These are phyloP conservation scores for Pulveroboletus sp. DNA, from an alignment of 768 basidiomycete genomes.

Conservation along the genomic window DNA sequence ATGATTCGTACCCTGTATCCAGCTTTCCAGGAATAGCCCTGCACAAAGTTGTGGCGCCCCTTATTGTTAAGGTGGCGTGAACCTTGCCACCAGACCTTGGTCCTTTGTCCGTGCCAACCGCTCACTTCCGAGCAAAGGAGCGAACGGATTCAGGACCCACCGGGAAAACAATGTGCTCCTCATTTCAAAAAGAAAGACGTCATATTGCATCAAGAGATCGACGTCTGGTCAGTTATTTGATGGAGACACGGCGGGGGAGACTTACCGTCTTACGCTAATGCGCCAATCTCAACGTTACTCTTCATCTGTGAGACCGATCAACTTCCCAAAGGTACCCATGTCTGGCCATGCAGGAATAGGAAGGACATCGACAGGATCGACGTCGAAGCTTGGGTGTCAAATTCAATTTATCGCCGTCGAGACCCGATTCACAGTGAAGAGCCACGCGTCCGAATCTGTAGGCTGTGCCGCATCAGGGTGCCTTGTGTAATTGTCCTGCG, in stretches of 20 bases:
- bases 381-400: constrained; percentile 16
- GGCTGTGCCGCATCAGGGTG: constrained; percentile 19
- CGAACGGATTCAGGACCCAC: no score
- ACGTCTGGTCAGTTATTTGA: constrained; percentile 10
- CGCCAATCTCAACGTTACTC: constrained; percentile 14
- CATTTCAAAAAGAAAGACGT: not conserved
- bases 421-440: constrained; percentile 9
- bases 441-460: constrained; percentile 19
- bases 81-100: constrained; percentile 16
- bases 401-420: constrained; percentile 16
- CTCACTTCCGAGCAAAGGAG: not conserved
- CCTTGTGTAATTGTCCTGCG: constrained; percentile 16
- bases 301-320: constrained; percentile 9
- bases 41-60: constrained; percentile 9
- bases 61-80: constrained; percentile 22
- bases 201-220: constrained; percentile 12
- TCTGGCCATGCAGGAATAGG: constrained; percentile 14
- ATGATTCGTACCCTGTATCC: constrained; percentile 5
- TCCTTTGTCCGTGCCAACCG: not conserved
- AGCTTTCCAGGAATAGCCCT: constrained; percentile 14
- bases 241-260: not conserved
- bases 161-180: not conserved
- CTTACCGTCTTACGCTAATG: constrained; percentile 5
- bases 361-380: constrained; percentile 23
- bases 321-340: constrained; percentile 17